Percentiles rank a stretch among this genome's conserved stretches.
These are phyloP conservation scores for Didymella pinodella DNA, from an alignment of 2,329 filamentous ascomycete species.

Conservation along the genomic window DNA sequence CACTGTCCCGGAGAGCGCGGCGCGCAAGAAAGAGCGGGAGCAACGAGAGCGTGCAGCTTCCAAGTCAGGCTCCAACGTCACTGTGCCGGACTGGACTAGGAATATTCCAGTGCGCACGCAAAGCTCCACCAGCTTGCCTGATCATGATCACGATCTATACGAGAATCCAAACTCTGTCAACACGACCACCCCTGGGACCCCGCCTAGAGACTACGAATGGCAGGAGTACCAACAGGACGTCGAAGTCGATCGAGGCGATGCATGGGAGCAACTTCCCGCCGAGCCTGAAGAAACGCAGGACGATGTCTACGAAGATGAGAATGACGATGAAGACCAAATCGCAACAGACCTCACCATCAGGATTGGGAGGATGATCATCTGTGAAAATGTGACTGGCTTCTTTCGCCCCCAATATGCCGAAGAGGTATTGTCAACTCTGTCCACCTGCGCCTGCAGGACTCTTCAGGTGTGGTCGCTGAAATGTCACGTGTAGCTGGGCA, in stretches of 20 bases:
- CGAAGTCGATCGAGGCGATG: constrained; percentile 46
- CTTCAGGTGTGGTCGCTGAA: constrained; percentile 34
- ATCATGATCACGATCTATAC: constrained; percentile 38
- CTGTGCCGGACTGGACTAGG: constrained; percentile 47
- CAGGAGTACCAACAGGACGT: constrained; percentile 52
- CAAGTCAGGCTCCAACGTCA: constrained; percentile 38
- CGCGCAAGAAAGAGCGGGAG: constrained; percentile 49
- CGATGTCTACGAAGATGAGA: constrained; percentile 50
- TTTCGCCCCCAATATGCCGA: constrained; percentile 52
- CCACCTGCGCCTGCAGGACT: constrained; percentile 19
- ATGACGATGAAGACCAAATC: constrained; percentile 51
- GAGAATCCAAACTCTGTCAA: constrained; percentile 41
- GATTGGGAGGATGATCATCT: constrained; percentile 52
- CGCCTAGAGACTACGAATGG: constrained; percentile 51
- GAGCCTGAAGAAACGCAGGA: constrained; percentile 50
- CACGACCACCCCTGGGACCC: constrained; percentile 49
- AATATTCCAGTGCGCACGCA: constrained; percentile 47
- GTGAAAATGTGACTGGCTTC: constrained; percentile 50
- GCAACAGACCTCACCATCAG: constrained; percentile 50
- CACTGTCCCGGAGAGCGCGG: constrained; percentile 49
- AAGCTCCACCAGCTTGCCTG: constrained; percentile 34
- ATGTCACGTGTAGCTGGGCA: constrained; percentile 46
- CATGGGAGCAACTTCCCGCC: constrained; percentile 48
- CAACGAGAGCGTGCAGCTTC: constrained; percentile 37
- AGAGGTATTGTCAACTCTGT: constrained; percentile 46